Conservation (phyloP, 2,329 filamentous ascomycete genomes). For the Aspergillus neotritici region DNA sequence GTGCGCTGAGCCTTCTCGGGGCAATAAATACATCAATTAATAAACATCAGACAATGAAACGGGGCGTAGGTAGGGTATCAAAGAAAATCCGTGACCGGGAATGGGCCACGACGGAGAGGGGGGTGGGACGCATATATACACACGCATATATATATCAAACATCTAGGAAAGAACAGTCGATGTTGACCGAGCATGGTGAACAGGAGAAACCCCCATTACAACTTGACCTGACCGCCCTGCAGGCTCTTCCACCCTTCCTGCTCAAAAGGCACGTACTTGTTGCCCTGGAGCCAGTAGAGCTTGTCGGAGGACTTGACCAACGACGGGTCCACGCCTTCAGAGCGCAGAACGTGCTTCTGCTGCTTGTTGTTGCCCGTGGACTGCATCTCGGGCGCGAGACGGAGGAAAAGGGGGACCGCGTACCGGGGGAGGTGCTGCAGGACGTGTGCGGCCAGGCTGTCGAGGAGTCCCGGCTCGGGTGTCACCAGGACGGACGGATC, state of each 20-base stretch:
- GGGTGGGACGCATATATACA: too few relatives aligned
- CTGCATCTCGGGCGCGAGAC: slow-evolving; percentile 58
- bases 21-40: too few relatives aligned
- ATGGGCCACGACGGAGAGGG: too few relatives aligned
- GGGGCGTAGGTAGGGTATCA: neutral
- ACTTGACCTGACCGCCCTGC: slow-evolving; percentile 62
- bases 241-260: slow-evolving; percentile 64
- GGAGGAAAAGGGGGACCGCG: slow-evolving; percentile 71
- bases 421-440: slow-evolving; percentile 60
- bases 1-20: too few relatives aligned
- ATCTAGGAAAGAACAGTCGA: too few relatives aligned
- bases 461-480: slow-evolving; percentile 43
- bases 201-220: slow-evolving; percentile 44
- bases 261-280: slow-evolving; percentile 63
- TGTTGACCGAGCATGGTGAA: neutral
- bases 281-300: slow-evolving; percentile 62
- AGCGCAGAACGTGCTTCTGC: slow-evolving; percentile 69
- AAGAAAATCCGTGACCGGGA: neutral
- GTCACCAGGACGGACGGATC: slow-evolving; percentile 19
- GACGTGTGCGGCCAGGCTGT: slow-evolving; percentile 58
- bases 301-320: slow-evolving; percentile 35
- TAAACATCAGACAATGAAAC: too few relatives aligned
- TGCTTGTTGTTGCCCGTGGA: slow-evolving; percentile 85
- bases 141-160: too few relatives aligned
- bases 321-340: slow-evolving; percentile 65